phyloP scores from a whole-genome alignment of 495 filamentous ascomycete species.

The Cenococcum geophilum region DNA sequence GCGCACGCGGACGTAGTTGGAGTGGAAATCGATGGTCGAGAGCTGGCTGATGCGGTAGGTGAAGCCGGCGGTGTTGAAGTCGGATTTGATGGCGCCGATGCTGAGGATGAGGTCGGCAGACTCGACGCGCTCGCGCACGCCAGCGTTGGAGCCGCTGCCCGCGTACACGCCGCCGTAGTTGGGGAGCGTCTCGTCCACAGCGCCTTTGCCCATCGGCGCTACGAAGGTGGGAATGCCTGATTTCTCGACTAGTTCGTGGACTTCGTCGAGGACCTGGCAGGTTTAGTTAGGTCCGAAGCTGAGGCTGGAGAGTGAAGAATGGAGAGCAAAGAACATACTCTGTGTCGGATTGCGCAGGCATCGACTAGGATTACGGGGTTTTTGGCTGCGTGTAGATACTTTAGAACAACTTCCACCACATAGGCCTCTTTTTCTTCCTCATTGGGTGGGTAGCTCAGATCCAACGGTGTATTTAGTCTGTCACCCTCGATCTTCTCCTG shows the following conservation, averaged over 20 bases:
- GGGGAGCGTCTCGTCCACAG: constrained; percentile 67
- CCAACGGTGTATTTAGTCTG: constrained; percentile 61
- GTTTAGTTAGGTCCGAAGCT: background rate
- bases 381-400: constrained; percentile 68
- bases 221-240: constrained; percentile 78
- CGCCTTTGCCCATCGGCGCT: constrained; percentile 88
- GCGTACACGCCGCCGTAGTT: constrained; percentile 85
- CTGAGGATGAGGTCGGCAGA: constrained; percentile 74
- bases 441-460: constrained; percentile 59
- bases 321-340: constrained; percentile 6
- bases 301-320: too few species aligned
- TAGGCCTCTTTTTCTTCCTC: constrained; percentile 72
- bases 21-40: constrained; percentile 84
- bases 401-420: constrained; percentile 71
- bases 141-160: constrained; percentile 66
- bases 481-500: constrained; percentile 70
- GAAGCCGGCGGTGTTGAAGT: constrained; percentile 91
- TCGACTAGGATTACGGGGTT: constrained; percentile 80
- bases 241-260: constrained; percentile 68
- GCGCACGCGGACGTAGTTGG: constrained; percentile 61
- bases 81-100: constrained; percentile 77
- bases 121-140: constrained; percentile 68
- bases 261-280: constrained; percentile 54
- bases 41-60: constrained; percentile 76
- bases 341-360: constrained; percentile 82